Conservation (phyloP, 768 basidiomycete species). For the Hericium erinaceus region DNA sequence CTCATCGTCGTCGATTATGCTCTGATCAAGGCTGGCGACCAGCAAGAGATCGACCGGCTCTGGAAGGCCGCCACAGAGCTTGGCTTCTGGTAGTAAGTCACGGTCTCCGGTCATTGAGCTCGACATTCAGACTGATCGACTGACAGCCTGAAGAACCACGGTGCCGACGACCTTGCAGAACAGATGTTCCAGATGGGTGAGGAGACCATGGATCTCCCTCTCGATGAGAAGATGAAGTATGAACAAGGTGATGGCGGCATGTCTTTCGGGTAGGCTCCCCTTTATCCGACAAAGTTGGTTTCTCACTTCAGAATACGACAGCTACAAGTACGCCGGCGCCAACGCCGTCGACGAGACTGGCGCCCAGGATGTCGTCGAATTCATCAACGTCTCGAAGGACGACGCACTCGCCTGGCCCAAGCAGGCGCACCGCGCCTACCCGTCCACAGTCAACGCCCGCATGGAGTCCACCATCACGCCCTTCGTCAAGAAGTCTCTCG, state of each 20-base stretch:
- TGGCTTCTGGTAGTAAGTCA: slow-evolving; percentile 47
- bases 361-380: slow-evolving; percentile 21
- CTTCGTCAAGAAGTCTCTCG: slow-evolving; percentile 18
- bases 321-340: slow-evolving; percentile 22
- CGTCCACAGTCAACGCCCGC: slow-evolving; percentile 14
- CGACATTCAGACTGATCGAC: neutral
- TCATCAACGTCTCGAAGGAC: slow-evolving; percentile 26
- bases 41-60: slow-evolving; percentile 30
- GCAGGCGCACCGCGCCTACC: slow-evolving; percentile 21
- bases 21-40: slow-evolving; percentile 26
- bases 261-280: slow-evolving; percentile 24
- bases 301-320: slow-evolving; percentile 1
- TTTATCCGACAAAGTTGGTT: no score
- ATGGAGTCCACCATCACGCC: slow-evolving; percentile 12
- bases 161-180: slow-evolving; percentile 23
- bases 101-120: neutral
- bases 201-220: slow-evolving; percentile 26
- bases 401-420: slow-evolving; percentile 23
- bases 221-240: slow-evolving; percentile 31
- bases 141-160: slow-evolving; percentile 34
- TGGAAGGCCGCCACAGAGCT: slow-evolving; percentile 39
- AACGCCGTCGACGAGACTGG: slow-evolving; percentile 24
- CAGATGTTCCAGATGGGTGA: slow-evolving; percentile 32
- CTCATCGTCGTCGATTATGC: slow-evolving; percentile 37
- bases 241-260: slow-evolving; percentile 32